Evolutionary conservation across 2,329 filamentous ascomycete genomes (phyloP).

Genomic region (Clonostachys rhizophaga): DNA sequence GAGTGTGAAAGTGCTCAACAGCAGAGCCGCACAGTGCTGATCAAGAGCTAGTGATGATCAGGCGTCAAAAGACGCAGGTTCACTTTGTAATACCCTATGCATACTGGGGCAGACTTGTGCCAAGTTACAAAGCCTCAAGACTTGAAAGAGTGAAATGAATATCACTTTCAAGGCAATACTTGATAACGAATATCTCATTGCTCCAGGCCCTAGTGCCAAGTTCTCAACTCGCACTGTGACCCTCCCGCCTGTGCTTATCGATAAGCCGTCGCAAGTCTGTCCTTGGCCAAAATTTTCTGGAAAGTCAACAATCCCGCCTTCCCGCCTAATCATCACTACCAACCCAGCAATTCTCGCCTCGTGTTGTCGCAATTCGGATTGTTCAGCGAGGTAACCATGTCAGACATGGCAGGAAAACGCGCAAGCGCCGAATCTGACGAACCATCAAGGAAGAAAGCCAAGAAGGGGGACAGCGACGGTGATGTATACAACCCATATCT

Average conservation of each 20-base stretch:
- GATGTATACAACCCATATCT: conserved; percentile 75
- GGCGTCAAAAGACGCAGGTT: no score
- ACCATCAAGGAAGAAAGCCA: conserved; percentile 35
- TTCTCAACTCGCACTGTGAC: neutral
- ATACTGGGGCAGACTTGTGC: no score
- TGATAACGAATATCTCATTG: neutral
- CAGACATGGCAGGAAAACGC: conserved; percentile 36
- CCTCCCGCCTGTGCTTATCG: neutral
- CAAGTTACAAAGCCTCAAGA: neutral
- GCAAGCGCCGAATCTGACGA: conserved; percentile 37
- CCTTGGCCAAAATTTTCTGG: conserved; percentile 19
- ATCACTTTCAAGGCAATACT: neutral
- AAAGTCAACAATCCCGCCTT: conserved; percentile 4
- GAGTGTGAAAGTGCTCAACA: no score
- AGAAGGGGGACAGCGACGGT: conserved; percentile 22
- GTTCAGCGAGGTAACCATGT: conserved; percentile 22
- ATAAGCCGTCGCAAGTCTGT: conserved; percentile 9
- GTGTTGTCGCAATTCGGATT: conserved; percentile 2
- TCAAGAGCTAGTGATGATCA: no score
- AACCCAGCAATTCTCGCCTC: neutral
- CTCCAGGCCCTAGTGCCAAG: no score
- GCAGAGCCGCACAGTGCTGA: no score
- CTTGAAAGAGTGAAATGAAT: neutral
- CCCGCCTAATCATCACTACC: neutral
- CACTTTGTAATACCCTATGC: no score